Conservation (phyloP, 2,329 filamentous ascomycete genomes). For the Fusarium sp. region DNA sequence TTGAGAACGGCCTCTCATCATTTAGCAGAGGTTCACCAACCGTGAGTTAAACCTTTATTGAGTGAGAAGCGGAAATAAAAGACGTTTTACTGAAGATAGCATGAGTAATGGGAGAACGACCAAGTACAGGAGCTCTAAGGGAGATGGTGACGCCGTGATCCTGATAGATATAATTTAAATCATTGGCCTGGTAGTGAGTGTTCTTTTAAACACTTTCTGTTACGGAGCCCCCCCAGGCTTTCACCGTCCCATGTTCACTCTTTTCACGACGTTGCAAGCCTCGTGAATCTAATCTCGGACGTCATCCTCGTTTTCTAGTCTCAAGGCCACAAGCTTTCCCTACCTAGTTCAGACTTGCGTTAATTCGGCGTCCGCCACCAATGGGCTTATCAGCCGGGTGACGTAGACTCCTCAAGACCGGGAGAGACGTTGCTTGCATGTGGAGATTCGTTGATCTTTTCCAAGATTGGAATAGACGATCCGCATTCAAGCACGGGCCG, state of each 20-base stretch:
- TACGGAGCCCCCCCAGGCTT: not conserved
- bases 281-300: not conserved
- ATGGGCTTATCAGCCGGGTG: not conserved
- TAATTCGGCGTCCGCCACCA: not conserved
- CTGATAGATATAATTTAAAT: too few relatives aligned
- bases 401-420: not conserved
- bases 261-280: not conserved
- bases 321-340: not conserved
- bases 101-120: too few relatives aligned
- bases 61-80: too few relatives aligned
- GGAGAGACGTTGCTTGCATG: not conserved
- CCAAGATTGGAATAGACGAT: not conserved
- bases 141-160: too few relatives aligned
- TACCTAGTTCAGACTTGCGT: too few relatives aligned
- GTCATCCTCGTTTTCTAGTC: not conserved
- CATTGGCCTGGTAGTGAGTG: too few relatives aligned
- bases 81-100: too few relatives aligned
- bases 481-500: not conserved
- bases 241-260: not conserved
- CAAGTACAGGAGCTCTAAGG: too few relatives aligned
- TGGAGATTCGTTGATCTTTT: not conserved
- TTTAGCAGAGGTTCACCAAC: not conserved
- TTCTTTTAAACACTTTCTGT: too few relatives aligned
- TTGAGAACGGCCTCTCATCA: not conserved
- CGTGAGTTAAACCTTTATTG: too few relatives aligned